These are phyloP conservation scores for Pleurotus sapidus DNA, from an alignment of 768 basidiomycete species.

Conservation along the genomic window DNA sequence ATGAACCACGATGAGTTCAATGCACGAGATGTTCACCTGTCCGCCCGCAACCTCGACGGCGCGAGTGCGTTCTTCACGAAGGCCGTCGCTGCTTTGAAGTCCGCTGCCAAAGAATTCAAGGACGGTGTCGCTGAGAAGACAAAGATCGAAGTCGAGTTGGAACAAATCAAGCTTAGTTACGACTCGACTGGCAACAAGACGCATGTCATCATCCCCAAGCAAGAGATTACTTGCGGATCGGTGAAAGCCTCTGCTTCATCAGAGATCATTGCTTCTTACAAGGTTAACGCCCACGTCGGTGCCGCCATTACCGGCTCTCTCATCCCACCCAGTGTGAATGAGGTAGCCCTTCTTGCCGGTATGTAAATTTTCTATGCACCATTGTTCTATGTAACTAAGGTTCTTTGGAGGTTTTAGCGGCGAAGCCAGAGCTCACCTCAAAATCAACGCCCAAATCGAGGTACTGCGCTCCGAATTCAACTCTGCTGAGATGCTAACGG, in stretches of 20 bases:
- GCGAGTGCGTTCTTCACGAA: background rate
- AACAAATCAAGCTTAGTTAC: background rate
- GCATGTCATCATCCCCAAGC: background rate
- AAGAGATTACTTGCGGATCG: background rate
- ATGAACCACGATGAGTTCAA: constrained; percentile 3
- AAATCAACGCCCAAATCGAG: background rate
- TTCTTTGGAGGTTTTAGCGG: background rate
- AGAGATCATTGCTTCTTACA: background rate
- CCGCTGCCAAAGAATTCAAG: background rate
- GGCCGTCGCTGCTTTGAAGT: background rate
- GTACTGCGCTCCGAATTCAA: background rate
- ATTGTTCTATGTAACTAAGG: too few species aligned
- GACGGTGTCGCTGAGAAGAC: background rate
- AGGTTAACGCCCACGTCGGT: background rate
- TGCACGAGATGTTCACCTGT: background rate
- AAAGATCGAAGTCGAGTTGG: background rate
- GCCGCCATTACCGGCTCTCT: constrained; percentile 1
- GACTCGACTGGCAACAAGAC: background rate
- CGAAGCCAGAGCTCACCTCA: background rate
- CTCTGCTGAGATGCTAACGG: too few species aligned
- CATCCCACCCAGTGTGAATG: background rate
- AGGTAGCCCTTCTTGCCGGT: background rate
- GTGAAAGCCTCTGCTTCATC: background rate
- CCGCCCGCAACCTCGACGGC: background rate
- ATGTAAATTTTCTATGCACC: background rate